Conservation (phyloP, 768 basidiomycete genomes). For the Podaxis rugospora region DNA sequence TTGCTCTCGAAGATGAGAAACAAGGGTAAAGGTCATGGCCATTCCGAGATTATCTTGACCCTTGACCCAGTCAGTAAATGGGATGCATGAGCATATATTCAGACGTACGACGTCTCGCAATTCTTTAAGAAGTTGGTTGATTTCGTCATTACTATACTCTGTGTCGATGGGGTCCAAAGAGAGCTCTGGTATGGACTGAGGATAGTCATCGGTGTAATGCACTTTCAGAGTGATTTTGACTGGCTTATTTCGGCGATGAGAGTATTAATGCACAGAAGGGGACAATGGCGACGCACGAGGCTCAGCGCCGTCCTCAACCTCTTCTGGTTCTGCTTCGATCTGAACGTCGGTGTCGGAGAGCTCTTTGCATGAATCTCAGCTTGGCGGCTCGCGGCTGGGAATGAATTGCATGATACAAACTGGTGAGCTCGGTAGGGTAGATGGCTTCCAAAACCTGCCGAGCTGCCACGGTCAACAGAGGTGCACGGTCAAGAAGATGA, state of each 20-base stretch:
- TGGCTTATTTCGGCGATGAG: constrained; percentile 27
- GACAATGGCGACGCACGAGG: constrained; percentile 35
- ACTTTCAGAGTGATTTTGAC: constrained; percentile 74
- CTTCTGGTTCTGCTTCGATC: constrained; percentile 88
- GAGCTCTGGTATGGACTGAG: constrained; percentile 76
- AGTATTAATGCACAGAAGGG: constrained; percentile 10
- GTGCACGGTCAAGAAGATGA: constrained; percentile 7
- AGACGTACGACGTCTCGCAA: constrained; percentile 53
- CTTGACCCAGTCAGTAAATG: constrained; percentile 29
- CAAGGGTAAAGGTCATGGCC: constrained; percentile 97
- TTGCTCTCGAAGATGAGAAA: constrained; percentile 78
- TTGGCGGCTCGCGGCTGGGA: constrained; percentile 20
- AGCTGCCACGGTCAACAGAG: constrained; percentile 11
- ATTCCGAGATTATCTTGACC: constrained; percentile 87
- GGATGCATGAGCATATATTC: constrained; percentile 2
- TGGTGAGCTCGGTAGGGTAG: constrained; percentile 89
- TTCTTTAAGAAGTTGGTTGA: constrained; percentile 48
- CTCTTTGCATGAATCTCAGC: constrained; percentile 65
- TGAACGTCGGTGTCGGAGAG: constrained; percentile 76
- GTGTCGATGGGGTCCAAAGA: constrained; percentile 60
- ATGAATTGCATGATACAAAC: constrained; percentile 53
- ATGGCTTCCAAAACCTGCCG: constrained; percentile 88
- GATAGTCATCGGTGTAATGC: constrained; percentile 78
- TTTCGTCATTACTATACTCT: constrained; percentile 52
- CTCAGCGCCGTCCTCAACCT: constrained; percentile 57